These are phyloP conservation scores for Podila clonocystis DNA, from an alignment of 192 early-diverging fungal genomes.

Conservation along the genomic window DNA sequence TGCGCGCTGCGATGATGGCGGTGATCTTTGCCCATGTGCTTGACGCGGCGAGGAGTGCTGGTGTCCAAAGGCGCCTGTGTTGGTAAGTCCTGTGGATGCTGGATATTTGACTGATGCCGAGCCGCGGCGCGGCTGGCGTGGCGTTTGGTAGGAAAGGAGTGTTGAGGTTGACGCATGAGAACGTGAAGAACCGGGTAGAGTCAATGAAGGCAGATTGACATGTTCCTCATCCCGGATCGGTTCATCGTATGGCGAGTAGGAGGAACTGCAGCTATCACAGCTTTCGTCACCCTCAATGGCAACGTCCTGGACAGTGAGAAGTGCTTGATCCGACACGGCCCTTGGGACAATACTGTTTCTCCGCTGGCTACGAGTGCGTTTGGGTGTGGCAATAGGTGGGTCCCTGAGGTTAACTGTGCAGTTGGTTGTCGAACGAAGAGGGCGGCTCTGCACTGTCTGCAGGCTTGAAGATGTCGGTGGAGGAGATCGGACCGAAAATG, in stretches of 20 bases:
- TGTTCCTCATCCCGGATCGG: background rate
- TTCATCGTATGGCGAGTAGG: slow-evolving; percentile 2
- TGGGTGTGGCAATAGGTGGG: background rate
- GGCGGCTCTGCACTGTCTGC: no score
- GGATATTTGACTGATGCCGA: background rate
- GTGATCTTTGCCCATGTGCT: background rate
- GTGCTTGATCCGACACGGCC: slow-evolving; percentile 31
- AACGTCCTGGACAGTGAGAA: slow-evolving; percentile 31
- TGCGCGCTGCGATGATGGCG: background rate
- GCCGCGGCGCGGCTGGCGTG: background rate
- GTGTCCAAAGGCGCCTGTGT: slow-evolving; percentile 40
- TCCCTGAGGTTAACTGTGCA: background rate
- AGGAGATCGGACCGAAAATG: background rate
- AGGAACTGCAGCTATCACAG: slow-evolving; percentile 12
- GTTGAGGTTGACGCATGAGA: background rate
- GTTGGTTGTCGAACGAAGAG: background rate
- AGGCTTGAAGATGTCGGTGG: background rate
- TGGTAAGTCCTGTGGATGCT: slow-evolving; percentile 20
- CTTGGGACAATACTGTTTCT: slow-evolving; percentile 22
- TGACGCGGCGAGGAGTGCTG: slow-evolving; percentile 3
- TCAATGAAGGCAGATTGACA: background rate
- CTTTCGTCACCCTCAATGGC: slow-evolving; percentile 11
- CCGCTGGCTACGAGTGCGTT: background rate
- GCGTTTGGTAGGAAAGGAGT: background rate
- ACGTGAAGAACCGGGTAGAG: background rate